phyloP scores from a whole-genome alignment of 345 rosid genomes.

The Capsella bursapastoris region DNA sequence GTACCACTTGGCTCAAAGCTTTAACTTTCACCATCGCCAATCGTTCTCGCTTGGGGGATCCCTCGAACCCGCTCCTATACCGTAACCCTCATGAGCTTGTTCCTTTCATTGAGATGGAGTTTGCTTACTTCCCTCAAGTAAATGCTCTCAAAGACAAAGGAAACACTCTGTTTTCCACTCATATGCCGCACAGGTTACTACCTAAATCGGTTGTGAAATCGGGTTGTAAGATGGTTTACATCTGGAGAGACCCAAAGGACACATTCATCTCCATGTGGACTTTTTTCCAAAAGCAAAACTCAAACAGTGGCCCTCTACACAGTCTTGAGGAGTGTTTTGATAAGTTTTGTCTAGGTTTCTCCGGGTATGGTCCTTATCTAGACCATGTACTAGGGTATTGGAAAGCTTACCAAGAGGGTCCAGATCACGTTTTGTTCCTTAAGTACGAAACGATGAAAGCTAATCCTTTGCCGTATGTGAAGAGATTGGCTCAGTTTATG shows the following conservation, averaged over 20 bases:
- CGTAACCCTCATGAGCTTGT: constrained; percentile 40
- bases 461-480: constrained; percentile 28
- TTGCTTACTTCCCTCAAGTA: not conserved
- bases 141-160: constrained; percentile 18
- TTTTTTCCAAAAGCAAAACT: not conserved
- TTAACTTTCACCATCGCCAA: constrained; percentile 29
- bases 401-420: constrained; percentile 33
- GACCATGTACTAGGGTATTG: constrained; percentile 33
- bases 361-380: constrained; percentile 22
- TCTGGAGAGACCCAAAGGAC: constrained; percentile 39
- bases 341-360: constrained; percentile 25
- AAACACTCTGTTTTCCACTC: constrained; percentile 34
- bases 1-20: constrained; percentile 48
- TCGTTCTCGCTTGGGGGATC: not conserved
- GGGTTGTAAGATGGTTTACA: constrained; percentile 38
- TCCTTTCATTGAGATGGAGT: constrained; percentile 28
- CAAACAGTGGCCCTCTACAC: not conserved
- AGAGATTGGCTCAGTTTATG: constrained; percentile 37
- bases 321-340: constrained; percentile 31
- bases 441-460: constrained; percentile 23
- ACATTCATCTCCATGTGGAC: constrained; percentile 38
- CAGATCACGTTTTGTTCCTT: constrained; percentile 23
- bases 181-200: not conserved
- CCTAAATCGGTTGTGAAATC: not conserved
- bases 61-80: constrained; percentile 6